phyloP scores from a whole-genome alignment of 495 filamentous ascomycete genomes.

The Penicillium paradoxum region DNA sequence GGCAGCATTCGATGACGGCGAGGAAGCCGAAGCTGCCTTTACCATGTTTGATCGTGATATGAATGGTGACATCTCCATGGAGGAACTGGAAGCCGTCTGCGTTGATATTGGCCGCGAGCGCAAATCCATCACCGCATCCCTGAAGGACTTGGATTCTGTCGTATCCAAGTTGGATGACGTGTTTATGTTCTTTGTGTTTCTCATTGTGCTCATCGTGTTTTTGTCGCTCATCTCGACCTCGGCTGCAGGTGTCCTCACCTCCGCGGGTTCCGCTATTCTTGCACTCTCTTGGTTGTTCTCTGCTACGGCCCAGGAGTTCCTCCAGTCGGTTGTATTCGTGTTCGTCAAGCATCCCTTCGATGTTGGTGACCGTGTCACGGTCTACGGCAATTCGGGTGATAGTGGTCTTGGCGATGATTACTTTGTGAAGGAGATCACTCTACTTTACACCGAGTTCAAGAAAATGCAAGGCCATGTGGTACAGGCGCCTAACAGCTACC shows the following conservation, averaged over 20 bases:
- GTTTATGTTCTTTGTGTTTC: slow-evolving; percentile 75
- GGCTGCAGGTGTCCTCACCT: slow-evolving; percentile 78
- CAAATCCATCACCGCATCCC: slow-evolving; percentile 87
- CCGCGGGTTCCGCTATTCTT: slow-evolving; percentile 76
- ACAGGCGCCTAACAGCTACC: slow-evolving; percentile 89
- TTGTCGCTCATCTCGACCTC: slow-evolving; percentile 85
- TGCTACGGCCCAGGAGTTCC: slow-evolving; percentile 88
- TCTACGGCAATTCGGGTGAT: slow-evolving; percentile 85
- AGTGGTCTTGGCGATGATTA: slow-evolving; percentile 80
- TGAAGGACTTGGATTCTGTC: slow-evolving; percentile 94
- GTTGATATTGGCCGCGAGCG: slow-evolving; percentile 93
- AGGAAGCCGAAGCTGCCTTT: slow-evolving; percentile 90
- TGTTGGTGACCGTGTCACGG: slow-evolving; percentile 86
- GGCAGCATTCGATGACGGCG: slow-evolving; percentile 73
- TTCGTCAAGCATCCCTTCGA: slow-evolving; percentile 98
- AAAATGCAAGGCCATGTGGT: slow-evolving; percentile 97
- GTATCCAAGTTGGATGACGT: slow-evolving; percentile 87
- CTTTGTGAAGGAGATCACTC: slow-evolving; percentile 88
- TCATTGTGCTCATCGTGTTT: slow-evolving; percentile 79
- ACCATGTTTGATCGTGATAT: slow-evolving; percentile 93
- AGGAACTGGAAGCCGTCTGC: slow-evolving; percentile 88
- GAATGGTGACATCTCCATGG: slow-evolving; percentile 95
- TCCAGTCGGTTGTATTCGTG: slow-evolving; percentile 88
- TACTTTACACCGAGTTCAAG: slow-evolving; percentile 98
- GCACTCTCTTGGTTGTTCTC: slow-evolving; percentile 91